phyloP scores from a whole-genome alignment of 2,329 filamentous ascomycete genomes.

The Chaetothyriales sp. region DNA sequence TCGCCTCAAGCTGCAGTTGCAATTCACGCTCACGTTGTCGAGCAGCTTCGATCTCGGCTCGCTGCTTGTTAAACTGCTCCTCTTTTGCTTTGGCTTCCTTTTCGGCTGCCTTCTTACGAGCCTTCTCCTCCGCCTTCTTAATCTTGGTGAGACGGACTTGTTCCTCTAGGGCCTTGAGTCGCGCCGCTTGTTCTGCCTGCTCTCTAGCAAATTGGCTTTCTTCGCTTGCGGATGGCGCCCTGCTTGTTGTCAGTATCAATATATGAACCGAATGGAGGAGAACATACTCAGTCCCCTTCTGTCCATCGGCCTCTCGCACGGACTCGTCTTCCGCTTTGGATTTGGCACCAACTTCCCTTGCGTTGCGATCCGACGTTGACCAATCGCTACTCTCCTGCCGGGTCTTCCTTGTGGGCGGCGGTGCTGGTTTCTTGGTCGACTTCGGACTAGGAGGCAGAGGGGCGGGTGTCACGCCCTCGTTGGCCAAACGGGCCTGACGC shows the following conservation, averaged over 20 bases:
- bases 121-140: conserved; percentile 93
- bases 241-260: conserved; percentile 24
- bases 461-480: conserved; percentile 53
- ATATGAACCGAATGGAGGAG: background rate
- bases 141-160: conserved; percentile 87
- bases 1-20: conserved; percentile 68
- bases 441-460: conserved; percentile 36
- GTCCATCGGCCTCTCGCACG: conserved; percentile 48
- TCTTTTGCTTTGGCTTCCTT: conserved; percentile 83
- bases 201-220: conserved; percentile 70
- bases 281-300: conserved; percentile 68
- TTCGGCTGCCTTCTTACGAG: conserved; percentile 71
- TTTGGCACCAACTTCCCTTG: conserved; percentile 36
- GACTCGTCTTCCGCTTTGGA: conserved; percentile 56
- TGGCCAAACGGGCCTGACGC: conserved; percentile 64
- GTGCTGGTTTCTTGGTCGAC: conserved; percentile 50
- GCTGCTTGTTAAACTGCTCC: conserved; percentile 62
- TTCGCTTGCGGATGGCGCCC: conserved; percentile 56
- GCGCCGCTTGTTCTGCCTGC: conserved; percentile 64
- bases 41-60: conserved; percentile 82
- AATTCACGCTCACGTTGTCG: conserved; percentile 81
- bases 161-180: conserved; percentile 78
- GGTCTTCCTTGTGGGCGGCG: conserved; percentile 61
- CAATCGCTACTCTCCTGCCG: conserved; percentile 39
- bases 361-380: conserved; percentile 36